Evolutionary conservation across 2,329 filamentous ascomycete species (phyloP).

Genomic region (Ophiocordyceps robertsii): DNA sequence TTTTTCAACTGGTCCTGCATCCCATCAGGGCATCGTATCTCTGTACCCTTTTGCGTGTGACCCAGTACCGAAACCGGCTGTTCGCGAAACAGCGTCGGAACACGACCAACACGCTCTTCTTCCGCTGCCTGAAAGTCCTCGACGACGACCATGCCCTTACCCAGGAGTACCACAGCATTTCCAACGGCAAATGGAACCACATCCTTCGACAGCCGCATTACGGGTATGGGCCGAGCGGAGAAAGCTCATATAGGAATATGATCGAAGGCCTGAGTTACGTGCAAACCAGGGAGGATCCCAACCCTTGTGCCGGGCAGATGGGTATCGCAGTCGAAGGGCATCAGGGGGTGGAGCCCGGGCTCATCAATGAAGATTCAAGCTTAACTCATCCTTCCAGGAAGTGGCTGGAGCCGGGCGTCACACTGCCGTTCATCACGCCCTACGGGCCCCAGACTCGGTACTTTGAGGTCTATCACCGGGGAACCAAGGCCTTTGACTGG

Average conservation of each 20-base stretch:
- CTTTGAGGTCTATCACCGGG: slow-evolving; percentile 22
- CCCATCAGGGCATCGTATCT: slow-evolving; percentile 44
- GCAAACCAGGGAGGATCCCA: slow-evolving; percentile 32
- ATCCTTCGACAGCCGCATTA: slow-evolving; percentile 37
- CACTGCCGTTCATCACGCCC: slow-evolving; percentile 16
- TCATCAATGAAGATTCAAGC: slow-evolving; percentile 39
- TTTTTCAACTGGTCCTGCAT: slow-evolving; percentile 49
- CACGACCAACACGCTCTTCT: slow-evolving; percentile 35
- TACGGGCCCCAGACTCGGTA: slow-evolving; percentile 17
- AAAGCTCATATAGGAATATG: slow-evolving; percentile 36
- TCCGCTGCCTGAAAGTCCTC: slow-evolving; percentile 34
- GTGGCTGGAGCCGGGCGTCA: slow-evolving; percentile 16
- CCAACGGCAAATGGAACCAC: slow-evolving; percentile 41
- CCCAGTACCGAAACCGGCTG: slow-evolving; percentile 33
- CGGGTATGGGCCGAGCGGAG: slow-evolving; percentile 22
- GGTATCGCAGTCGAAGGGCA: slow-evolving; percentile 18
- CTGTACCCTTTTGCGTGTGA: slow-evolving; percentile 34
- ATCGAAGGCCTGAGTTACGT: slow-evolving; percentile 40
- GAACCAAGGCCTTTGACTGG: slow-evolving; percentile 17
- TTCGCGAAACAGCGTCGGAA: slow-evolving; percentile 43
- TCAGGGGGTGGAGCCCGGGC: slow-evolving; percentile 19
- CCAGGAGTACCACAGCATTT: slow-evolving; percentile 34
- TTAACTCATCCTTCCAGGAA: slow-evolving; percentile 27
- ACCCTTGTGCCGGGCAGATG: slow-evolving; percentile 27
- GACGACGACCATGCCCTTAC: slow-evolving; percentile 36